Evolutionary conservation across 345 rosid species (phyloP).

Genomic region (Camelina hispida): DNA sequence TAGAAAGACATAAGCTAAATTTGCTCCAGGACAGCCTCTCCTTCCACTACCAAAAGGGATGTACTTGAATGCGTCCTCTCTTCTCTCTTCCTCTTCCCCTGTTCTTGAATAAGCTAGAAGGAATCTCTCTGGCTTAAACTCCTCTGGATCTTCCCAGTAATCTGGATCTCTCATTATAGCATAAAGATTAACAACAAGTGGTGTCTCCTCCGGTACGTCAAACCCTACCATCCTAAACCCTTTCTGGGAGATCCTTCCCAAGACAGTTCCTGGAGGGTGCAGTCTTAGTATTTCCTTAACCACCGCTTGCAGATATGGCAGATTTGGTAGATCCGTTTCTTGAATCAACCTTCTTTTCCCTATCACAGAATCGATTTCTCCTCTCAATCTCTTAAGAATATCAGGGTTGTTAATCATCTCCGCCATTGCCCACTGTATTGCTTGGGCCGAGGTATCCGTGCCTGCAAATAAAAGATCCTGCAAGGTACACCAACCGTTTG

Average conservation of each 20-base stretch:
- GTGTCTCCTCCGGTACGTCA: not conserved
- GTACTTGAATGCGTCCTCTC: not conserved
- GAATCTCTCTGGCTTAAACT: not conserved
- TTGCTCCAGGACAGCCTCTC: not conserved
- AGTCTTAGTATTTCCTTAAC: constrained; percentile 65
- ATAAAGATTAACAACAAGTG: not conserved
- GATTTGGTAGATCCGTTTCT: constrained; percentile 60
- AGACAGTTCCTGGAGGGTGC: constrained; percentile 47
- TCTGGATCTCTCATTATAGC: not conserved
- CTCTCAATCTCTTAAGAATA: constrained; percentile 51
- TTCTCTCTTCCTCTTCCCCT: not conserved
- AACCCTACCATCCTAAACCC: not conserved
- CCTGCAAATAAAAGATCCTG: constrained; percentile 67
- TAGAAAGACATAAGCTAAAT: not conserved
- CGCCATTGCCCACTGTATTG: constrained; percentile 62
- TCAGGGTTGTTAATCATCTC: constrained; percentile 64
- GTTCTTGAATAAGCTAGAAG: not conserved
- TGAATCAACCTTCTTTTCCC: constrained; percentile 55
- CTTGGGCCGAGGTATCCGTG: constrained; percentile 53
- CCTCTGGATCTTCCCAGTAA: not conserved
- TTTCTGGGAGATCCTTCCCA: not conserved
- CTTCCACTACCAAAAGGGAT: not conserved
- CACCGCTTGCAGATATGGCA: constrained; percentile 66
- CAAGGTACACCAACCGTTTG: not conserved
- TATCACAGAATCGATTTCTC: constrained; percentile 56